A percentile compares a stretch with the other conserved stretches of the same genome.
Evolutionary conservation across 129 eudicot species (phyloP).

Genomic region (Gnaphalium uliginosum): DNA sequence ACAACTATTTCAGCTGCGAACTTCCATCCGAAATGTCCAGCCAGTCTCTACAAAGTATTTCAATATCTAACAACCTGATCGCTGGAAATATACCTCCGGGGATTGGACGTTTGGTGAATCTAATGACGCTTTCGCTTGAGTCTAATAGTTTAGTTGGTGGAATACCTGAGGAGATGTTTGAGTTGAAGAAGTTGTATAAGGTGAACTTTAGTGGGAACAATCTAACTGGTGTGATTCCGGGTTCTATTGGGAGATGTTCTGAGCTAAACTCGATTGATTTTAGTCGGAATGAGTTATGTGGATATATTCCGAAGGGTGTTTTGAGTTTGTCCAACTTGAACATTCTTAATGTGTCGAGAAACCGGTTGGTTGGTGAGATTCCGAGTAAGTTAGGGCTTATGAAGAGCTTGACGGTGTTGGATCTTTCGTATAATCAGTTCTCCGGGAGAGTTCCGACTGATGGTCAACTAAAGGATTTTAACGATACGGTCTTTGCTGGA

Average conservation of each 20-base stretch:
- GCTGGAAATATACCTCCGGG: slow-evolving; percentile 57
- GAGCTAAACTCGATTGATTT: slow-evolving; percentile 59
- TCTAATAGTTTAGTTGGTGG: slow-evolving; percentile 54
- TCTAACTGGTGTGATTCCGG: slow-evolving; percentile 64
- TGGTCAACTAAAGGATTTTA: slow-evolving; percentile 62
- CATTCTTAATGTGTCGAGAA: slow-evolving; percentile 58
- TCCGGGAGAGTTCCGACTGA: slow-evolving; percentile 57
- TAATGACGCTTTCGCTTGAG: slow-evolving; percentile 45
- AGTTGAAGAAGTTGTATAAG: slow-evolving; percentile 43
- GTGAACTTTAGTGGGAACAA: slow-evolving; percentile 56
- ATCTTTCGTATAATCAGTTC: slow-evolving; percentile 72
- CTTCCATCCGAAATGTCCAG: slow-evolving; percentile 50
- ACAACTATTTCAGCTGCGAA: slow-evolving; percentile 61
- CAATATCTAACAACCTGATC: slow-evolving; percentile 59
- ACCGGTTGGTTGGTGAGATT: slow-evolving; percentile 56
- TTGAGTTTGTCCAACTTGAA: slow-evolving; percentile 45
- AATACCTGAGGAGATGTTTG: slow-evolving; percentile 54
- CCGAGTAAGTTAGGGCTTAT: slow-evolving; percentile 64
- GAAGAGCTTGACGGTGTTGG: slow-evolving; percentile 57
- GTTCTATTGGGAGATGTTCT: slow-evolving; percentile 39
- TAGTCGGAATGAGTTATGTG: slow-evolving; percentile 55
- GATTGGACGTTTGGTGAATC: slow-evolving; percentile 52
- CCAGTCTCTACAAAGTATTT: slow-evolving; percentile 38
- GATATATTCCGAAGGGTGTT: slow-evolving; percentile 55
- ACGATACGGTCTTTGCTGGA: slow-evolving; percentile 52